Evolutionary conservation across 2,329 filamentous ascomycete species (phyloP).

Genomic region (Venturia nashicola): DNA sequence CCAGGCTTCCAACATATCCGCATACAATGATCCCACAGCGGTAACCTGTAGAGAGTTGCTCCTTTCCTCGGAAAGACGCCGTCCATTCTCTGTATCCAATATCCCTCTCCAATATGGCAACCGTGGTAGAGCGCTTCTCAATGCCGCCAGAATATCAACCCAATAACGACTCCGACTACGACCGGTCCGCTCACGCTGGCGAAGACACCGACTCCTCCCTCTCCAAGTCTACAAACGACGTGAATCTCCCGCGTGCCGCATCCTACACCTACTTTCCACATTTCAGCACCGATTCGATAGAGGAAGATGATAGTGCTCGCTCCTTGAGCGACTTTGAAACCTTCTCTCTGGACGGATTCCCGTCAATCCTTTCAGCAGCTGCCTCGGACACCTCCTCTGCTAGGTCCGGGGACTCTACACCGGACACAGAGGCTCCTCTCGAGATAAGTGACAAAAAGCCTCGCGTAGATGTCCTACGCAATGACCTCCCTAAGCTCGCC

Average conservation of each 20-base stretch:
- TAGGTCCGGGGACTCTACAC: conserved; percentile 2
- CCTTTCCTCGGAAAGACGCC: not conserved
- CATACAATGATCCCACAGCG: not conserved
- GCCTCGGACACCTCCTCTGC: not conserved
- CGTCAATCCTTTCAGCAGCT: not conserved
- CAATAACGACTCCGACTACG: not conserved
- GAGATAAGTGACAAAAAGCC: not conserved
- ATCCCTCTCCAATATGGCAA: not conserved
- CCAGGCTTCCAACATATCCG: not conserved
- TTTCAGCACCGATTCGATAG: conserved; percentile 16
- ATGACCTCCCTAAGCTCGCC: conserved; percentile 5
- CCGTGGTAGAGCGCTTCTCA: conserved; percentile 1
- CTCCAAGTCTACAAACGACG: conserved; percentile 14
- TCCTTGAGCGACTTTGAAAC: not conserved
- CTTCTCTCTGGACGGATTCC: not conserved
- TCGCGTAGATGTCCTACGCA: conserved; percentile 1
- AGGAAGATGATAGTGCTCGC: not conserved
- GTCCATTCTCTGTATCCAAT: not conserved
- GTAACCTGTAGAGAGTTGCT: not conserved
- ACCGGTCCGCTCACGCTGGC: not conserved
- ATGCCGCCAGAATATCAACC: conserved; percentile 4
- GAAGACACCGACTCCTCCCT: not conserved
- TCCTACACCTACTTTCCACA: conserved; percentile 29
- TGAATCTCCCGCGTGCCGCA: conserved; percentile 25
- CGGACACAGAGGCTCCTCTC: conserved; percentile 3